phyloP scores from a whole-genome alignment of 768 basidiomycete species.

The Aureoboletus auriporus region DNA sequence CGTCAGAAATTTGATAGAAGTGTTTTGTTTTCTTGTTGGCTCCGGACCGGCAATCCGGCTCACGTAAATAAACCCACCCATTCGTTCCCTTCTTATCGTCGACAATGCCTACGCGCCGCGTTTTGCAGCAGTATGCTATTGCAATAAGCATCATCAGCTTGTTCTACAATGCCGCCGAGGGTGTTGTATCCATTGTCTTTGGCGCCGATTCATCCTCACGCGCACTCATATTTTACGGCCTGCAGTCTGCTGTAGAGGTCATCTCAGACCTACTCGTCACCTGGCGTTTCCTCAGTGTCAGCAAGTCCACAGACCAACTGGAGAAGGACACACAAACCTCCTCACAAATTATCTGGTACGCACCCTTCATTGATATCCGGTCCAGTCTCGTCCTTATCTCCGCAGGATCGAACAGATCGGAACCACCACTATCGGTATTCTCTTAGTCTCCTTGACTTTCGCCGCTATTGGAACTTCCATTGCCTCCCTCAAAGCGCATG shows the following conservation, averaged over 20 bases:
- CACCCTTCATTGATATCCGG: neutral
- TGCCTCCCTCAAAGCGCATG: conserved; percentile 30
- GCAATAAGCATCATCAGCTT: conserved; percentile 40
- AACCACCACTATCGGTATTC: conserved; percentile 34
- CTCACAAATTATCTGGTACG: conserved; percentile 12
- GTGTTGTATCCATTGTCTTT: conserved; percentile 40
- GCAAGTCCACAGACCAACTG: conserved; percentile 32
- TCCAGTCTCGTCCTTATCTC: neutral
- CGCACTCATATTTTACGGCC: conserved; percentile 45
- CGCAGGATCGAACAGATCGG: conserved; percentile 37
- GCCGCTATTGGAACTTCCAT: conserved; percentile 36
- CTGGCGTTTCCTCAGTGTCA: conserved; percentile 38
- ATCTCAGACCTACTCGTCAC: conserved; percentile 40
- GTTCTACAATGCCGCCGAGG: conserved; percentile 39
- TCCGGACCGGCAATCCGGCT: no score
- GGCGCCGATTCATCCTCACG: conserved; percentile 42
- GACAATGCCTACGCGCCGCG: conserved; percentile 13
- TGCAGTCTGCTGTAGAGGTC: conserved; percentile 47
- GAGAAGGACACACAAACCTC: neutral
- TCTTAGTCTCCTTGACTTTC: conserved; percentile 36
- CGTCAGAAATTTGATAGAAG: no score
- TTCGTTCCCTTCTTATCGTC: no score
- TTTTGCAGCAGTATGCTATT: conserved; percentile 34
- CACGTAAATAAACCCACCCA: no score
- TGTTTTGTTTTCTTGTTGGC: no score